These are phyloP conservation scores for Lipomyces yamanashiensis DNA, from an alignment of 805 yeast genomes.

Conservation along the genomic window DNA sequence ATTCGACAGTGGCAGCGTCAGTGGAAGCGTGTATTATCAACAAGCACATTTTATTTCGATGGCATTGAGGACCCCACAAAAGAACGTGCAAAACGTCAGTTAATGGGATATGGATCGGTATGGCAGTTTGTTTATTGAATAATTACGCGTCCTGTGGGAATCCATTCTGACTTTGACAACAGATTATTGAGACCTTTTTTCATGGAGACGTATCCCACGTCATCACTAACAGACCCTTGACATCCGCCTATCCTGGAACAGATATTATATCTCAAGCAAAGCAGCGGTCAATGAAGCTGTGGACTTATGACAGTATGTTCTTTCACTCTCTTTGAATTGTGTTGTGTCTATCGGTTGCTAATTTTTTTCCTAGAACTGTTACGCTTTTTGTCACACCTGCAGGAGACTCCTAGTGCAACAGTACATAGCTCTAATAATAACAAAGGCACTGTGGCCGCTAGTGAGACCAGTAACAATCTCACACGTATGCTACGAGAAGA, in stretches of 20 bases:
- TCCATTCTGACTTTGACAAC: slow-evolving; percentile 15
- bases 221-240: slow-evolving; percentile 64
- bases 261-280: slow-evolving; percentile 73
- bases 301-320: slow-evolving; percentile 70
- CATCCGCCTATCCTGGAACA: slow-evolving; percentile 48
- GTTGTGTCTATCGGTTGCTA: not conserved
- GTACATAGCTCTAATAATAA: not conserved
- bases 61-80: slow-evolving; percentile 45
- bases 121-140: slow-evolving; percentile 34
- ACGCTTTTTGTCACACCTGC: slow-evolving; percentile 27
- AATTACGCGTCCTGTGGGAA: slow-evolving; percentile 53
- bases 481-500: slow-evolving; percentile 79
- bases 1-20: slow-evolving; percentile 59
- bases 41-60: slow-evolving; percentile 66
- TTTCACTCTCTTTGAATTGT: not conserved
- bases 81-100: slow-evolving; percentile 41
- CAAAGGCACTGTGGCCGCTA: slow-evolving; percentile 3
- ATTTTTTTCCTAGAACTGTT: slow-evolving; percentile 15
- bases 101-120: slow-evolving; percentile 45
- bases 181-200: slow-evolving; percentile 60
- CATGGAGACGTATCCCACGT: slow-evolving; percentile 73
- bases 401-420: slow-evolving; percentile 20
- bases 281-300: slow-evolving; percentile 70
- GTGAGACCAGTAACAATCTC: slow-evolving; percentile 31
- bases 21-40: slow-evolving; percentile 66